Evolutionary conservation across 2,329 filamentous ascomycete species (phyloP).

Genomic region (Paraphaeosphaeria minitans): DNA sequence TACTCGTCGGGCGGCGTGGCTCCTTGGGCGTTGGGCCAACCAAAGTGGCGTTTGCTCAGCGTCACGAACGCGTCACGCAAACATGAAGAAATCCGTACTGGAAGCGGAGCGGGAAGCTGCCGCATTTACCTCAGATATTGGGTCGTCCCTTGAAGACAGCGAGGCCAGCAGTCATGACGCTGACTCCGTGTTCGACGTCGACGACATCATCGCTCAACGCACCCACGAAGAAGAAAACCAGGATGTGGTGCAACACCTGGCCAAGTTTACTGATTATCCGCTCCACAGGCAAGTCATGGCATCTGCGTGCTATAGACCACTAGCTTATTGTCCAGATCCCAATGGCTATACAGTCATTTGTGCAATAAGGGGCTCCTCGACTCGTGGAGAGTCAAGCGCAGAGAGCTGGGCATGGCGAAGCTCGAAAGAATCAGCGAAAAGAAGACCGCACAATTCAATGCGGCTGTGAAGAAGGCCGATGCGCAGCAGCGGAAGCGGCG

Average conservation of each 20-base stretch:
- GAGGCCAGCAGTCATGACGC: conserved; percentile 13
- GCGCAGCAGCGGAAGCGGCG: conserved; percentile 14
- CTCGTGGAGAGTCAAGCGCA: conserved; percentile 19
- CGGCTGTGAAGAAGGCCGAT: conserved; percentile 11
- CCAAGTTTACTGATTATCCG: conserved; percentile 68
- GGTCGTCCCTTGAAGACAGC: conserved; percentile 59
- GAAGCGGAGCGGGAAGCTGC: background rate
- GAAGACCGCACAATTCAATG: conserved; percentile 16
- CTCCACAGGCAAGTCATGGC: conserved; percentile 39
- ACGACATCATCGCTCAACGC: conserved; percentile 37
- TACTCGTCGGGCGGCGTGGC: background rate
- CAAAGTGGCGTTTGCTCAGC: background rate
- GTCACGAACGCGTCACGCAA: background rate
- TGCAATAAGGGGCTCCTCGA: background rate
- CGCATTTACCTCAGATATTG: conserved; percentile 51
- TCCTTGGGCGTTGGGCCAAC: background rate
- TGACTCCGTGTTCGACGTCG: conserved; percentile 21
- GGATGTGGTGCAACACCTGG: conserved; percentile 57
- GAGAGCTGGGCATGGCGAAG: conserved; percentile 10
- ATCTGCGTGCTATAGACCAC: background rate
- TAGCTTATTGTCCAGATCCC: background rate
- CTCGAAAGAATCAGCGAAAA: conserved; percentile 16
- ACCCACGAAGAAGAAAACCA: conserved; percentile 53
- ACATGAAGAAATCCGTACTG: background rate
- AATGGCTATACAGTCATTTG: background rate